phyloP scores from a whole-genome alignment of 1,139 yeast genomes.

The Geotrichum phurueaensis region DNA sequence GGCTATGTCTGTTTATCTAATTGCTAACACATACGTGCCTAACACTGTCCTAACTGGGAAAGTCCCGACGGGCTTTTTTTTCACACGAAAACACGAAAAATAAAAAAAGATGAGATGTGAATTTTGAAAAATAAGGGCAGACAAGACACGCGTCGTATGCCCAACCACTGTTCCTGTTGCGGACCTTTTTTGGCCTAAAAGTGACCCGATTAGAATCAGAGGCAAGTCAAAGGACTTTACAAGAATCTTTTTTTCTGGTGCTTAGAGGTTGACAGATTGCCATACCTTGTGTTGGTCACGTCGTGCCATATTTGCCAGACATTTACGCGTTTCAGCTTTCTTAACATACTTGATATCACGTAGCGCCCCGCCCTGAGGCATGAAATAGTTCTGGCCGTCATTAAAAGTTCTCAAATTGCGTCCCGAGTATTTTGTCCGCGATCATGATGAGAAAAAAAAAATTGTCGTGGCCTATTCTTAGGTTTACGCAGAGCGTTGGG shows the following conservation, averaged over 20 bases:
- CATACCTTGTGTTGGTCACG: neutral
- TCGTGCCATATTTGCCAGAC: neutral
- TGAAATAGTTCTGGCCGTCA: neutral
- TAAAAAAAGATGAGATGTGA: neutral
- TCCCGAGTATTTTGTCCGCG: neutral
- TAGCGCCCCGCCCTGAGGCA: neutral
- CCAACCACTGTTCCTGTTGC: no score
- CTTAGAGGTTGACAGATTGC: neutral
- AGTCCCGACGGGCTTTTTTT: neutral
- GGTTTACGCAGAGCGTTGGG: conserved; percentile 11
- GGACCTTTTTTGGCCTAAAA: no score
- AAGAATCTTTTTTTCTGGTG: no score
- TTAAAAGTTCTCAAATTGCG: no score
- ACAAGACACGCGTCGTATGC: no score
- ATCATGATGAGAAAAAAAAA: neutral
- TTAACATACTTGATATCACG: neutral
- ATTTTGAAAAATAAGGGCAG: no score
- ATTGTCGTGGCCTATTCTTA: conserved; percentile 3
- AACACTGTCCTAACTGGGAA: neutral
- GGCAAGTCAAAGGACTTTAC: no score
- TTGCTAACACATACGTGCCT: neutral
- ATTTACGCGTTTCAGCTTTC: neutral
- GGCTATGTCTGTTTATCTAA: neutral
- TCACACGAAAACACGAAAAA: neutral
- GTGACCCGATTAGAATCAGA: no score